Conservation (phyloP, 192 early-diverging fungal species). For the Dissophora globulifera region DNA sequence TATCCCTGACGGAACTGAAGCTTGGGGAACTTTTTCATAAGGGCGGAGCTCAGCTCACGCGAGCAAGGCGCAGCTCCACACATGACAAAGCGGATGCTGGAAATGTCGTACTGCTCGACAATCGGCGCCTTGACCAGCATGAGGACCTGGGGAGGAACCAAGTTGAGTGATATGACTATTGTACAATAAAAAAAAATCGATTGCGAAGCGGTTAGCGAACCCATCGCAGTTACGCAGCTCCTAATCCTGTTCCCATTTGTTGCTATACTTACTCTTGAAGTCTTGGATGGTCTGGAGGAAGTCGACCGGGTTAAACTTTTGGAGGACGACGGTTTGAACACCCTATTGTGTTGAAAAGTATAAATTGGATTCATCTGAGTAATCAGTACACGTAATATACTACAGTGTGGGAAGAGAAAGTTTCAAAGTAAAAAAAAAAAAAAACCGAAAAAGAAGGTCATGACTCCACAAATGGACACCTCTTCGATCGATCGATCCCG, state of each 20-base stretch:
- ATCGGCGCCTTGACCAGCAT: constrained; percentile 73
- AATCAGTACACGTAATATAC: too few relatives aligned
- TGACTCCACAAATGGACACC: too few relatives aligned
- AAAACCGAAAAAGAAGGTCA: too few relatives aligned
- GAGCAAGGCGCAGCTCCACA: constrained; percentile 78
- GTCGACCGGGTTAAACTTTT: constrained; percentile 66
- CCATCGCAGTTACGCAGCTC: not conserved
- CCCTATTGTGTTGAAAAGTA: constrained; percentile 40
- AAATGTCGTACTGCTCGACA: constrained; percentile 70
- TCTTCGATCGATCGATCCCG: constrained; percentile 3
- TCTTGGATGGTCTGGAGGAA: constrained; percentile 66
- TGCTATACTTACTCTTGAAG: constrained; percentile 54
- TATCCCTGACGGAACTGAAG: constrained; percentile 68
- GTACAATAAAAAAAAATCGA: too few relatives aligned
- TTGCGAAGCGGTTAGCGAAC: not conserved
- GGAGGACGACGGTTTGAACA: constrained; percentile 64
- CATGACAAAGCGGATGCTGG: constrained; percentile 59
- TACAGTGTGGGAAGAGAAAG: not conserved
- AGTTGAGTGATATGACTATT: constrained; percentile 37
- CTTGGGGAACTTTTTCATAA: constrained; percentile 37
- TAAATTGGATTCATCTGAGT: too few relatives aligned
- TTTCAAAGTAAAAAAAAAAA: too few relatives aligned
- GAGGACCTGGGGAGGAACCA: constrained; percentile 79
- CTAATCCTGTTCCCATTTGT: not conserved
- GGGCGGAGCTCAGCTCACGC: constrained; percentile 53